phyloP scores from a whole-genome alignment of 352 stramenopile species.

The Globisporangium nagaii region DNA sequence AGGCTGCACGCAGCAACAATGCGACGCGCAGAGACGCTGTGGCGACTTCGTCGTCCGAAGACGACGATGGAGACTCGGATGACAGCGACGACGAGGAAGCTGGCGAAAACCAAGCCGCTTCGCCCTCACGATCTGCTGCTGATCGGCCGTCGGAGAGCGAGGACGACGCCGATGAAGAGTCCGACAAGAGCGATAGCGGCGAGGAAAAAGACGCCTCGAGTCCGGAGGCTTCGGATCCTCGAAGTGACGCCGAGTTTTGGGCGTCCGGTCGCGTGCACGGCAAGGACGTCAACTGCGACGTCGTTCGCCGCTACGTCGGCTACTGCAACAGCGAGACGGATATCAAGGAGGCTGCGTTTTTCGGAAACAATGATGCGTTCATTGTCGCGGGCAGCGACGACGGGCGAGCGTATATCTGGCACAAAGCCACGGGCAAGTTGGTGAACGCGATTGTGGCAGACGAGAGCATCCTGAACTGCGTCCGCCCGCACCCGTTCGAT shows the following conservation, averaged over 20 bases:
- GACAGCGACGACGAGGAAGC: slow-evolving; percentile 15
- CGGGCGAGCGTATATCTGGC: slow-evolving; percentile 80
- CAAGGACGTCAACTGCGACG: slow-evolving; percentile 49
- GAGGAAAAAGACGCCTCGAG: neutral
- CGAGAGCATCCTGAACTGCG: slow-evolving; percentile 85
- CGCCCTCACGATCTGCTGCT: too few relatives aligned
- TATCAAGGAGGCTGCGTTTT: slow-evolving; percentile 88
- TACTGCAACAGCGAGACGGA: slow-evolving; percentile 88
- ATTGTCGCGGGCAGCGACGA: slow-evolving; percentile 87
- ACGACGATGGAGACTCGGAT: neutral
- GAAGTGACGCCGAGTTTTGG: slow-evolving; percentile 40
- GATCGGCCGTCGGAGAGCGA: slow-evolving; percentile 1
- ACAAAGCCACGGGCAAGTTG: slow-evolving; percentile 73
- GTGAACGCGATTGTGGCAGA: slow-evolving; percentile 81
- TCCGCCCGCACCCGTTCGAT: slow-evolving; percentile 79
- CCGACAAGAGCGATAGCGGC: slow-evolving; percentile 7
- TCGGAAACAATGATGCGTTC: slow-evolving; percentile 81
- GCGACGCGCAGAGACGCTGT: neutral
- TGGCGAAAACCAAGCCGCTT: neutral
- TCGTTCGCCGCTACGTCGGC: slow-evolving; percentile 72
- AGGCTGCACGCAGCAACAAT: neutral
- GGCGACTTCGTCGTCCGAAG: neutral
- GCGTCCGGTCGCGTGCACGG: slow-evolving; percentile 29
- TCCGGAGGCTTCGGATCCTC: neutral
- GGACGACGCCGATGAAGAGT: slow-evolving; percentile 1